These are phyloP conservation scores for Solanum ahanhuiri DNA, from an alignment of 257 asterid genomes.

Conservation along the genomic window DNA sequence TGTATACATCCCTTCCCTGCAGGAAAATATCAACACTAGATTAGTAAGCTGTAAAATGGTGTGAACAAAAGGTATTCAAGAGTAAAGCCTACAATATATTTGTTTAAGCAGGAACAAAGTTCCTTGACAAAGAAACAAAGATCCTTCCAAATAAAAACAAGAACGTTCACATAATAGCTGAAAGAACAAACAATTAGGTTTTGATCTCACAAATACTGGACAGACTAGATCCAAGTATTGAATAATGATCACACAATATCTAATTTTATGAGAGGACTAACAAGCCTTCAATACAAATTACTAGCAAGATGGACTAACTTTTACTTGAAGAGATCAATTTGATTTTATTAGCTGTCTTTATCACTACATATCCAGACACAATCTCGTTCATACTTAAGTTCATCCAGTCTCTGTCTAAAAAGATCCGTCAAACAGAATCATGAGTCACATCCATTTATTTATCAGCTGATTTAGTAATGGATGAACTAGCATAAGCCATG, in stretches of 20 bases:
- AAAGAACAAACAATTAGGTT: background rate
- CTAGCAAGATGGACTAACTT: background rate
- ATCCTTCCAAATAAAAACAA: background rate
- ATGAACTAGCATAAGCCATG: background rate
- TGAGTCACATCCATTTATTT: background rate
- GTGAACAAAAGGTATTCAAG: conserved; percentile 3
- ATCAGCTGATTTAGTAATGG: background rate
- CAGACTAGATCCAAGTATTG: background rate
- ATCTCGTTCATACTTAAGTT: background rate
- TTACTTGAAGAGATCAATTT: background rate
- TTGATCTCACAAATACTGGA: background rate
- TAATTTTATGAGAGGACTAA: background rate
- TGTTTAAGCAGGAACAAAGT: background rate
- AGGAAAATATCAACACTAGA: conserved; percentile 15
- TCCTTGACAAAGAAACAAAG: background rate
- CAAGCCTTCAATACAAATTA: background rate
- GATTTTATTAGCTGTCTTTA: background rate
- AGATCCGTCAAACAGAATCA: background rate
- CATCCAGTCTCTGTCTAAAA: background rate
- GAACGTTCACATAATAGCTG: background rate
- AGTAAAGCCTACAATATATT: background rate
- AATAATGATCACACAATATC: background rate
- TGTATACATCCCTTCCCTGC: conserved; percentile 96
- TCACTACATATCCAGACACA: background rate
- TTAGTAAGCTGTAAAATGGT: background rate